phyloP scores from a whole-genome alignment of 345 rosid species.

The Boechera retrofracta region DNA sequence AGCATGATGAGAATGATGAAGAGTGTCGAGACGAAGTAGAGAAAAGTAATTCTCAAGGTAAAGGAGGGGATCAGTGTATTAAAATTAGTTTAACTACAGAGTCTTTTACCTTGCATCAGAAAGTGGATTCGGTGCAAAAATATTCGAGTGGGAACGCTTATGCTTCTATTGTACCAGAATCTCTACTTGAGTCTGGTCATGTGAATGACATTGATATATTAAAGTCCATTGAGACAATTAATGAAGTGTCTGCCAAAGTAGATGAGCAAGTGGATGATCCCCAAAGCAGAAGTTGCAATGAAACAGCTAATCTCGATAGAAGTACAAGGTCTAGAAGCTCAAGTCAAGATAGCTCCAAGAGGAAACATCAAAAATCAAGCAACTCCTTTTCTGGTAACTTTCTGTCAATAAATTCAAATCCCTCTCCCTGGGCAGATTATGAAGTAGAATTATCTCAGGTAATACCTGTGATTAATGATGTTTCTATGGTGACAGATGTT shows the following conservation, averaged over 20 bases:
- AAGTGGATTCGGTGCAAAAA: constrained; percentile 24
- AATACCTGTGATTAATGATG: constrained; percentile 28
- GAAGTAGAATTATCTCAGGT: constrained; percentile 27
- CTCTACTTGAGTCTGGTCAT: constrained; percentile 32
- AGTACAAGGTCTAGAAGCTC: constrained; percentile 49
- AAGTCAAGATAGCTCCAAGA: constrained; percentile 32
- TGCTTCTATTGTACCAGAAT: constrained; percentile 38
- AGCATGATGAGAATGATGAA: constrained; percentile 46
- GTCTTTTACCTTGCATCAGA: constrained; percentile 31
- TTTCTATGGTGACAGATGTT: constrained; percentile 20
- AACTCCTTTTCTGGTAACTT: constrained; percentile 37
- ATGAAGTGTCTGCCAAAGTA: constrained; percentile 33
- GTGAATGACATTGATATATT: constrained; percentile 16
- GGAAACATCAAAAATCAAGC: constrained; percentile 38
- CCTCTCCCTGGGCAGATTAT: constrained; percentile 13
- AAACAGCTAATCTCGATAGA: constrained; percentile 40
- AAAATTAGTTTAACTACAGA: constrained; percentile 22
- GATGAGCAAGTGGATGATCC: constrained; percentile 44
- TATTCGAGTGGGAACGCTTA: constrained; percentile 9
- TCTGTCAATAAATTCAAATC: constrained; percentile 22
- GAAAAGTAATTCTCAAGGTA: constrained; percentile 40
- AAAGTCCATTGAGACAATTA: constrained; percentile 24
- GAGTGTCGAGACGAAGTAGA: constrained; percentile 39
- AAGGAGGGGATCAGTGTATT: constrained; percentile 28
- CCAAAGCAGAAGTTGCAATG: constrained; percentile 42